A percentile compares a stretch with the other conserved stretches of the same genome.
Conservation (phyloP, 371 early-diverging fungal species). For the Blastocladiella emersonii region DNA sequence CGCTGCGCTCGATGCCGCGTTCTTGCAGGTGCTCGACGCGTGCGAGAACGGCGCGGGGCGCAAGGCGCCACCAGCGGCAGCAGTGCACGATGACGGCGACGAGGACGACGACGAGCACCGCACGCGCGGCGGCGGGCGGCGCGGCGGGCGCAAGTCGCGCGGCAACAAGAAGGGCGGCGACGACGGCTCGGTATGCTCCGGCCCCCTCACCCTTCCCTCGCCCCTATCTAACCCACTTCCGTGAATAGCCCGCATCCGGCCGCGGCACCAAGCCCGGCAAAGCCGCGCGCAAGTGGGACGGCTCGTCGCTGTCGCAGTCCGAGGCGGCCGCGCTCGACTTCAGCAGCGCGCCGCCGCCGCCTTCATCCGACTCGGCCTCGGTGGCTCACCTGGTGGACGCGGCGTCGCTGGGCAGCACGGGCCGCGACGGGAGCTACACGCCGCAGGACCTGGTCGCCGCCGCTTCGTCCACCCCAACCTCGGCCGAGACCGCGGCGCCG, state of each 20-base stretch:
- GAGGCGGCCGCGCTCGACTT: constrained; percentile 52
- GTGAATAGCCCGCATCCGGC: background rate
- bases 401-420: constrained; percentile 32
- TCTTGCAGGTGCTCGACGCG: background rate
- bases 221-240: background rate
- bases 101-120: no score
- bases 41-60: background rate
- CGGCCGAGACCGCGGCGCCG: background rate
- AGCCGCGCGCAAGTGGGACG: constrained; percentile 47
- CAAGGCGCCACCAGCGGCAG: no score
- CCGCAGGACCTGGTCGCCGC: constrained; percentile 56
- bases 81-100: no score
- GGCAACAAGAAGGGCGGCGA: constrained; percentile 22
- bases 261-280: constrained; percentile 15
- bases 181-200: constrained; percentile 17
- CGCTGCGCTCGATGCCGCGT: background rate
- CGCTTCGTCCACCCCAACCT: constrained; percentile 17
- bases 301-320: constrained; percentile 38
- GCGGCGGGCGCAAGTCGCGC: background rate
- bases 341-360: constrained; percentile 5
- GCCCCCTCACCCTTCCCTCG: background rate
- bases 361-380: background rate
- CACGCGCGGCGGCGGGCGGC: background rate
- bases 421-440: constrained; percentile 51
- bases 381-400: constrained; percentile 2